Evolutionary conservation across 257 asterid species (phyloP).

Genomic region (Penstemon barbatus): DNA sequence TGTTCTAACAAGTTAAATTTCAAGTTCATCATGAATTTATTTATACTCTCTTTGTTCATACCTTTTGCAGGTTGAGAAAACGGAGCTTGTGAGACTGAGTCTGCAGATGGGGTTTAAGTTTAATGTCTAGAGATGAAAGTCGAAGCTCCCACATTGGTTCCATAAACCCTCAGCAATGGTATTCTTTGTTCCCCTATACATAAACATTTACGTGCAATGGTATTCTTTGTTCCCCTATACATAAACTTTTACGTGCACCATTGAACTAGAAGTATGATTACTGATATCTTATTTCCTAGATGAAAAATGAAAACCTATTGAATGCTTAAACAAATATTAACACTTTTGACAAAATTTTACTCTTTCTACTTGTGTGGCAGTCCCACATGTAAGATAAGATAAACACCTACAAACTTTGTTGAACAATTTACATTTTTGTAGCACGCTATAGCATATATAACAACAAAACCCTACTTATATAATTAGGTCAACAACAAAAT

Average conservation of each 20-base stretch:
- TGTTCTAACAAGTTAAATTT: neutral
- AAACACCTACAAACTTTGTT: neutral
- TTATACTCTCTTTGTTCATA: neutral
- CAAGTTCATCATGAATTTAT: neutral
- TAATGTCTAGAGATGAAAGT: conserved; percentile 72
- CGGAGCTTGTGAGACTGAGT: conserved; percentile 18
- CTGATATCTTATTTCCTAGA: too few relatives aligned
- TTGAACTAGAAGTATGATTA: too few relatives aligned
- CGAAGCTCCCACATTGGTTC: conserved; percentile 57
- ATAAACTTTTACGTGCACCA: too few relatives aligned
- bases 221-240: too few relatives aligned
- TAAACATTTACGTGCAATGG: too few relatives aligned
- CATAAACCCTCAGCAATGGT: too few relatives aligned
- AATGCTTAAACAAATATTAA: neutral
- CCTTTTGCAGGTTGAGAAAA: conserved; percentile 44
- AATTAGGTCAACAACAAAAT: conserved; percentile 13
- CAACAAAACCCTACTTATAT: conserved; percentile 17
- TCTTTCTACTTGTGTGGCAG: neutral
- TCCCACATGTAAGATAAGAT: neutral
- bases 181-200: too few relatives aligned
- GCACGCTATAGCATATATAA: neutral
- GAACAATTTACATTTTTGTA: neutral
- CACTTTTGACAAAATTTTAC: neutral
- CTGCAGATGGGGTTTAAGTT: conserved; percentile 43
- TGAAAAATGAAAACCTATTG: neutral